Conservation (phyloP, 2,329 filamentous ascomycete genomes). For the Rhytidhysteron rufulum region DNA sequence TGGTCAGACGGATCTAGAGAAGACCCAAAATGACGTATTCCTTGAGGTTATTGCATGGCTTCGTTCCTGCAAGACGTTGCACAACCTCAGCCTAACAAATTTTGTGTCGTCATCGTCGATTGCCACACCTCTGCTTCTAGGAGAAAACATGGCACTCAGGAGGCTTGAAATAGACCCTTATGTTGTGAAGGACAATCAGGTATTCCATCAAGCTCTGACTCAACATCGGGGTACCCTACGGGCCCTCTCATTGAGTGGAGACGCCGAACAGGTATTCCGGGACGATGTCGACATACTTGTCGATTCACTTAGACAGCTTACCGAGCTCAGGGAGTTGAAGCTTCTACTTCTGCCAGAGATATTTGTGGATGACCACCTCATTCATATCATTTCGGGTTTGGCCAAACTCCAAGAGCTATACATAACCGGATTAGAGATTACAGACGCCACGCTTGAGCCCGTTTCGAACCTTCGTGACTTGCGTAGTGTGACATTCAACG, state of each 20-base stretch:
- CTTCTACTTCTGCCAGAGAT: slow-evolving; percentile 51
- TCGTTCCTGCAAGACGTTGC: slow-evolving; percentile 49
- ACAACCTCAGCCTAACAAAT: slow-evolving; percentile 47
- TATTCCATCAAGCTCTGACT: slow-evolving; percentile 52
- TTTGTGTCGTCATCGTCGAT: slow-evolving; percentile 53
- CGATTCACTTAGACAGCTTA: slow-evolving; percentile 50
- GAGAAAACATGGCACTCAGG: slow-evolving; percentile 45
- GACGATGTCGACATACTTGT: slow-evolving; percentile 49
- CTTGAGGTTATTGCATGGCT: slow-evolving; percentile 54
- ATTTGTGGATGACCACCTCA: slow-evolving; percentile 50
- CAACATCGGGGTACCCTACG: slow-evolving; percentile 51
- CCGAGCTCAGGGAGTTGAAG: slow-evolving; percentile 51
- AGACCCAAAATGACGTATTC: slow-evolving; percentile 51
- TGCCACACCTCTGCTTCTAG: slow-evolving; percentile 47
- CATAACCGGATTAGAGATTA: slow-evolving; percentile 53
- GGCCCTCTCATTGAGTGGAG: slow-evolving; percentile 44
- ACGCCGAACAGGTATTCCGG: slow-evolving; percentile 44
- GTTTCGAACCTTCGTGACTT: slow-evolving; percentile 49
- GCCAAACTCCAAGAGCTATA: slow-evolving; percentile 53
- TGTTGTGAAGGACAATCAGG: slow-evolving; percentile 40
- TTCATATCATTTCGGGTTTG: slow-evolving; percentile 44
- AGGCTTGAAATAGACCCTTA: slow-evolving; percentile 50
- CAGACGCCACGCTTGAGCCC: slow-evolving; percentile 45
- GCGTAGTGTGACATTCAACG: slow-evolving; percentile 51
- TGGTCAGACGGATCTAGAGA: slow-evolving; percentile 45